These are phyloP conservation scores for Candida germanica DNA, from an alignment of 805 yeast genomes.

Conservation along the genomic window DNA sequence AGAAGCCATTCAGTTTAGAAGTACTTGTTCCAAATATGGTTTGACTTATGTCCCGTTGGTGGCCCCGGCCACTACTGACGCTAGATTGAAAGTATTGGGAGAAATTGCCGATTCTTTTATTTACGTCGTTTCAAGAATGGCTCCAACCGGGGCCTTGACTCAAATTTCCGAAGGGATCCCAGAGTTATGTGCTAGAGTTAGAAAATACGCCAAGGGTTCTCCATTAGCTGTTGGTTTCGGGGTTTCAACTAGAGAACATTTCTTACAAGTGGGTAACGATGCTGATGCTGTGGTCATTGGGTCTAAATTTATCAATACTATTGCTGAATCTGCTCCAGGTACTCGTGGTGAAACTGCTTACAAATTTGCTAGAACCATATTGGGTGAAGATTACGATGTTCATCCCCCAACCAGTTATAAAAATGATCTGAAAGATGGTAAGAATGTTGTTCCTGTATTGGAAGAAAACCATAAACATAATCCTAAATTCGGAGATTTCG, in stretches of 20 bases:
- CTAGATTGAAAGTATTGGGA: slow-evolving; percentile 72
- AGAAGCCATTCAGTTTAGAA: slow-evolving; percentile 87
- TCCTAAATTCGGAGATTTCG: slow-evolving; percentile 89
- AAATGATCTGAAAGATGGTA: slow-evolving; percentile 16
- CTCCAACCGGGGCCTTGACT: slow-evolving; percentile 88
- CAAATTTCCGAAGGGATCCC: slow-evolving; percentile 61
- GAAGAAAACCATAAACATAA: slow-evolving; percentile 64
- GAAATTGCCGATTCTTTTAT: slow-evolving; percentile 92
- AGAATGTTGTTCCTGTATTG: slow-evolving; percentile 36
- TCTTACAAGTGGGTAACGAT: slow-evolving; percentile 65
- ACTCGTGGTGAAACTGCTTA: slow-evolving; percentile 61
- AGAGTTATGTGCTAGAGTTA: slow-evolving; percentile 68
- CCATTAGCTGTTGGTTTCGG: slow-evolving; percentile 96
- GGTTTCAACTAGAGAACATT: slow-evolving; percentile 91
- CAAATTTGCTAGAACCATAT: slow-evolving; percentile 64
- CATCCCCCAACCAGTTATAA: slow-evolving; percentile 26
- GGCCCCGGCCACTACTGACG: slow-evolving; percentile 95
- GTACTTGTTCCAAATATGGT: slow-evolving; percentile 61
- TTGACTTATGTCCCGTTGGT: slow-evolving; percentile 88
- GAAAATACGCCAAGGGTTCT: slow-evolving; percentile 66
- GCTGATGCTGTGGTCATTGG: slow-evolving; percentile 98
- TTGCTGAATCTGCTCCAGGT: slow-evolving; percentile 63
- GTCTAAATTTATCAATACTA: slow-evolving; percentile 69
- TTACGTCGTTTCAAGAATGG: slow-evolving; percentile 97
- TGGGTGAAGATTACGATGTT: slow-evolving; percentile 49